phyloP scores from a whole-genome alignment of 257 asterid genomes.

The Eustoma russellianum region DNA sequence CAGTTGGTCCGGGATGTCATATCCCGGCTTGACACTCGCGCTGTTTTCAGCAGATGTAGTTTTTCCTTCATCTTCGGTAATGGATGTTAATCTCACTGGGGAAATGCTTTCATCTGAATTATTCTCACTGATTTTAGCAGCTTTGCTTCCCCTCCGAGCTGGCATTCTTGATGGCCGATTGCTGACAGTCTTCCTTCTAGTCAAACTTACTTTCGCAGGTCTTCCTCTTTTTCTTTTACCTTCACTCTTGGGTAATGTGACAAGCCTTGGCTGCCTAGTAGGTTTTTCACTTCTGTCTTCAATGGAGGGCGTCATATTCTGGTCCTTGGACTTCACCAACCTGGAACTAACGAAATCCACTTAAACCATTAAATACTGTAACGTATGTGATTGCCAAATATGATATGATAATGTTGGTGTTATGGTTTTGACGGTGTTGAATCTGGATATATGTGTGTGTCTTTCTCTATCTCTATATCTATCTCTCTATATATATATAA shows the following conservation, averaged over 20 bases:
- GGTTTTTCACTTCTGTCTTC: conserved; percentile 18
- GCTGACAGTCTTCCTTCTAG: conserved; percentile 26
- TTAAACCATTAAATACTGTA: no score
- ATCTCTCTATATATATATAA: no score
- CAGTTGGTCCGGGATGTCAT: conserved; percentile 21
- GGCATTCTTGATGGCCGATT: conserved; percentile 37
- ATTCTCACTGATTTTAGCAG: conserved; percentile 50
- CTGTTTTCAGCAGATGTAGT: conserved; percentile 5
- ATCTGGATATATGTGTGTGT: no score
- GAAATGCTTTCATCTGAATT: conserved; percentile 46
- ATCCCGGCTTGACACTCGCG: conserved; percentile 8
- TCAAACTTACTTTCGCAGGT: conserved; percentile 27
- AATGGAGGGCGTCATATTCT: conserved; percentile 20
- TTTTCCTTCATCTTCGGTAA: conserved; percentile 9
- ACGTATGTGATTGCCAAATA: no score
- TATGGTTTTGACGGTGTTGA: no score
- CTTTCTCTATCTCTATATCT: no score
- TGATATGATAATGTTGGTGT: no score
- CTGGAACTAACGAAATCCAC: not conserved
- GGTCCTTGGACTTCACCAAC: conserved; percentile 7
- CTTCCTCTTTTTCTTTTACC: conserved; percentile 42
- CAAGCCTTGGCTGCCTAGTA: conserved; percentile 24
- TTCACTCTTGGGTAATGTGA: conserved; percentile 37
- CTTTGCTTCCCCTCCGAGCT: conserved; percentile 38
- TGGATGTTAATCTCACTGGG: conserved; percentile 9